Conservation (phyloP, 2,329 filamentous ascomycete species). For the Myriosclerotinia scirpicola region DNA sequence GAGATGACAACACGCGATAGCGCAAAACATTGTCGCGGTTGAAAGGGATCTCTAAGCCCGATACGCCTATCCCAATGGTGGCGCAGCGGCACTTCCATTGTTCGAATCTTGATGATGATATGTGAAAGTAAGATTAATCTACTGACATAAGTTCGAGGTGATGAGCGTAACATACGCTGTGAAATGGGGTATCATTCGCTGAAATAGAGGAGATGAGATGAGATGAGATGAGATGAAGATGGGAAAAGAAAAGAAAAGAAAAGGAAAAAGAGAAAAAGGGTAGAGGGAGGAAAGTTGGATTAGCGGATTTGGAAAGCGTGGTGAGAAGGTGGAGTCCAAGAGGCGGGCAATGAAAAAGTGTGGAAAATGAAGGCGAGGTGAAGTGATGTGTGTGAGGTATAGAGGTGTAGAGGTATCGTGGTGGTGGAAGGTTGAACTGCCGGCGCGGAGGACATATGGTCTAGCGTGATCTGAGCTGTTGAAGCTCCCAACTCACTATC, state of each 20-base stretch:
- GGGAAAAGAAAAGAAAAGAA: constrained; percentile 14
- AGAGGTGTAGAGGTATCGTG: not conserved
- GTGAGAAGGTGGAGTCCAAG: not conserved
- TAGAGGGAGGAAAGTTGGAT: too few relatives aligned
- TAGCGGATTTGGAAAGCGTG: not conserved
- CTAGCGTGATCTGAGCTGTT: constrained; percentile 29
- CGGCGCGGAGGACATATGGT: not conserved
- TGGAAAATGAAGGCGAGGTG: not conserved
- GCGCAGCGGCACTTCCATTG: constrained; percentile 50
- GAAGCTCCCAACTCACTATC: constrained; percentile 28
- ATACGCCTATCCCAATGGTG: constrained; percentile 51
- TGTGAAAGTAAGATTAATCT: too few relatives aligned
- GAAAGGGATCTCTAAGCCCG: constrained; percentile 44
- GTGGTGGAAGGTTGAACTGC: constrained; percentile 32
- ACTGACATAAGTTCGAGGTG: constrained; percentile 8
- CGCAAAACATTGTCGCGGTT: constrained; percentile 53
- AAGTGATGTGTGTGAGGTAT: too few relatives aligned
- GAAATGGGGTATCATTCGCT: constrained; percentile 54
- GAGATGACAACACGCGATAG: constrained; percentile 46
- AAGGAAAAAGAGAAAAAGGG: not conserved
- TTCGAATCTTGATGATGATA: constrained; percentile 37
- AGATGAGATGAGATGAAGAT: constrained; percentile 22
- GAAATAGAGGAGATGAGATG: constrained; percentile 21
- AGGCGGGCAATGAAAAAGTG: not conserved
- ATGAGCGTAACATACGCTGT: constrained; percentile 50